Evolutionary conservation across 2,329 filamentous ascomycete species (phyloP).

Genomic region (Bertia moriformis): DNA sequence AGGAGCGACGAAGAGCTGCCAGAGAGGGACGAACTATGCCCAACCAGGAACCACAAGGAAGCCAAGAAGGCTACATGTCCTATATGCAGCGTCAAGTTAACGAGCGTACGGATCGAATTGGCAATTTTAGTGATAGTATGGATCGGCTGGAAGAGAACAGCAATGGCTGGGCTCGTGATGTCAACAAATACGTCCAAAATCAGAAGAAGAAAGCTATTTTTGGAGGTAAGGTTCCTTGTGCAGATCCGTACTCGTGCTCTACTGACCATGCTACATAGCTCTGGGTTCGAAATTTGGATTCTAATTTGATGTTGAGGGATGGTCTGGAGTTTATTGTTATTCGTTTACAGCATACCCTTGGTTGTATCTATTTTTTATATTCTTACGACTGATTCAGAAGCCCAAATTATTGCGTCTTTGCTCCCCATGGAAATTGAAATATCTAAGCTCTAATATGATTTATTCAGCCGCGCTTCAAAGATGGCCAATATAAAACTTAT

Average conservation of each 20-base stretch:
- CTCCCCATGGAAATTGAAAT: too few species aligned
- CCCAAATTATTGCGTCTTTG: too few species aligned
- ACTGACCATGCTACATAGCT: background rate
- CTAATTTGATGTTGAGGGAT: too few species aligned
- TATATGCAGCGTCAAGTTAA: constrained; percentile 80
- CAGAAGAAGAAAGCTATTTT: constrained; percentile 79
- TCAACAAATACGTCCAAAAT: constrained; percentile 69
- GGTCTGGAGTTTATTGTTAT: too few species aligned
- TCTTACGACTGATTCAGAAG: too few species aligned
- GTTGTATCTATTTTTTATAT: too few species aligned
- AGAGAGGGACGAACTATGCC: constrained; percentile 15
- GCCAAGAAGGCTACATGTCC: constrained; percentile 54
- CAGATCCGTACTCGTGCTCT: background rate
- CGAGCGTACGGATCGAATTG: constrained; percentile 77
- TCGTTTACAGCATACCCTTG: too few species aligned
- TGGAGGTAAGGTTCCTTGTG: constrained; percentile 31
- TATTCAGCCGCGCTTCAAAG: too few species aligned
- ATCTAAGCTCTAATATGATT: too few species aligned
- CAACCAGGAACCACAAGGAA: constrained; percentile 8
- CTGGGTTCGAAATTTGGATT: constrained; percentile 1
- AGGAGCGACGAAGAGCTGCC: constrained; percentile 29
- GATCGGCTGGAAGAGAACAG: constrained; percentile 69
- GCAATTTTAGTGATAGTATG: constrained; percentile 71
- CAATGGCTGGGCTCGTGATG: constrained; percentile 72
- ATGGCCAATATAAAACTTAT: too few species aligned